Percentiles rank a stretch among this genome's conserved stretches.
phyloP scores from a whole-genome alignment of 345 rosid genomes.

The Rhodomyrtus tomentosa region DNA sequence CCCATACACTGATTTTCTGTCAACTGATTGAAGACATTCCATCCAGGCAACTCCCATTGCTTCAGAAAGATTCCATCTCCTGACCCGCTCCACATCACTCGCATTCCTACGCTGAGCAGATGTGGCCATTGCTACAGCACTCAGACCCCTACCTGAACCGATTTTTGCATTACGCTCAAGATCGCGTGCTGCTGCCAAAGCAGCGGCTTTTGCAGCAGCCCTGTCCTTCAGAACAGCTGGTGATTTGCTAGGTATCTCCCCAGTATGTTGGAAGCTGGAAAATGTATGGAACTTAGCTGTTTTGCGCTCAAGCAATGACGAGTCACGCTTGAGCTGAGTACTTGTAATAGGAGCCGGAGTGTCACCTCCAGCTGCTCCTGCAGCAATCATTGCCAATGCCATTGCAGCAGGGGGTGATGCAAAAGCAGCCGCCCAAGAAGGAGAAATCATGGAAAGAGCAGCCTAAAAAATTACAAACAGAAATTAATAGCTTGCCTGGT shows the following conservation, averaged over 20 bases:
- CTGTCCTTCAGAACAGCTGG: constrained; percentile 78
- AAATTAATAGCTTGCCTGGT: background rate
- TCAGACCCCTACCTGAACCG: constrained; percentile 99
- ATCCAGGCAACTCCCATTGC: constrained; percentile 99
- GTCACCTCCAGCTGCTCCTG: constrained; percentile 96
- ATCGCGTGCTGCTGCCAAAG: constrained; percentile 98
- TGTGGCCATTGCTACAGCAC: constrained; percentile 99
- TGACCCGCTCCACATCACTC: constrained; percentile 87
- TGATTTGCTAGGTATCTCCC: constrained; percentile 42
- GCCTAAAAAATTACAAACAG: constrained; percentile 33
- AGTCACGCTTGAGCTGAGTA: constrained; percentile 67
- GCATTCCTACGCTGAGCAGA: constrained; percentile 89
- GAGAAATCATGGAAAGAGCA: constrained; percentile 90
- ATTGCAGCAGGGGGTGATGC: constrained; percentile 99
- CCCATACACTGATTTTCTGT: constrained; percentile 87
- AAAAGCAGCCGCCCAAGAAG: constrained; percentile 98
- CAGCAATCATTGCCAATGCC: constrained; percentile 99
- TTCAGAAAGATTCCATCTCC: constrained; percentile 86
- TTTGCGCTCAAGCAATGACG: constrained; percentile 84
- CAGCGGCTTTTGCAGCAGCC: constrained; percentile 98
- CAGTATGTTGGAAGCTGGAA: constrained; percentile 88
- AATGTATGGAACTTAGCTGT: constrained; percentile 58
- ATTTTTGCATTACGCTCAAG: constrained; percentile 95
- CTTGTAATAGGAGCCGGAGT: constrained; percentile 48
- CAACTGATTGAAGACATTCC: constrained; percentile 97